Base-by-base conservation (phyloP, 2,329 filamentous ascomycete species). In the Didymella segeticola region DNA sequence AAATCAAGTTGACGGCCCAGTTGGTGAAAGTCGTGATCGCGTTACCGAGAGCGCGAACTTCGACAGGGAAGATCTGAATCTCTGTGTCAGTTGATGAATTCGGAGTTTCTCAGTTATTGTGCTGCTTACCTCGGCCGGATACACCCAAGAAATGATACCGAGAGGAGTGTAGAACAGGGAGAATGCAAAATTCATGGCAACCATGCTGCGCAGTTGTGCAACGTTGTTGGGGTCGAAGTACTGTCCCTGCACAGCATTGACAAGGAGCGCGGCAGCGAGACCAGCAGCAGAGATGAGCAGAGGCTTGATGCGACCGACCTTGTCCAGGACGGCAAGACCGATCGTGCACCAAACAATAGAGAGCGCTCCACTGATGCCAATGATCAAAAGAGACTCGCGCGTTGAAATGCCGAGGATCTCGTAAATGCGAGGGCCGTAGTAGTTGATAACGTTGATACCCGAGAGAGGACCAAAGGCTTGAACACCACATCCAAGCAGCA, bases 331-430 rank as follows among this genome's bases (percentile, higher is more conserved):
- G 27, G 69, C 65, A 53, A 82, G 75, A 43, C 79, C 79, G 5
- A 64, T 58, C 10, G 63, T 79, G 55, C 79, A 79, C 74, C 78
- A 82, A 19, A 80, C 65, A 25, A 78, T 78, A 0, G 79, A 78
- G 7, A 83, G 71, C 1, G 79, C 78, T 20, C 80, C 80, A 60
- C 76, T 80, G 57, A 83, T 77, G 3, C 80, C 81, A 55, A 81
- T 78, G 41, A 83, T 80, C 71, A 82, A 77, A 4, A 83, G 74
- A 0, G 79, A 79, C 1, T 73, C 78, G 7, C 75, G 74, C 0
- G 73, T 78, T 2, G 69, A 65, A 34, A 82, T 77, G 6, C 78
- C 78, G 0, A 82, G 71, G 4, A 76, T 71, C 11, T 68, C 63
- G 59, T 81, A 81, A 29, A 82, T 77, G 0, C 75, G 69, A 0